phyloP scores from a whole-genome alignment of 176 grass and related monocot genomes.

The Themeda triandra region DNA sequence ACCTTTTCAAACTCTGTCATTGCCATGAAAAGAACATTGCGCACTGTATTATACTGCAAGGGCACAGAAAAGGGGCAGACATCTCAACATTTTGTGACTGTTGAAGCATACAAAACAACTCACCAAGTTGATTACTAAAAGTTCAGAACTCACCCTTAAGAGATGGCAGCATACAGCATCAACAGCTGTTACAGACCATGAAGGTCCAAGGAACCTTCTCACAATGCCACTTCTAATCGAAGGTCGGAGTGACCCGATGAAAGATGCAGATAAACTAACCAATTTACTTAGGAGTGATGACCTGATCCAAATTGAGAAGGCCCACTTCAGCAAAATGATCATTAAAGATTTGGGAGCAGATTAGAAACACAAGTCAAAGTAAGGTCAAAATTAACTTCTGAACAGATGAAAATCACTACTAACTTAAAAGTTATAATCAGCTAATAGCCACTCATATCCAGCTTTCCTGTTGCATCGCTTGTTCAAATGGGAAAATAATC shows the following conservation, averaged over 20 bases:
- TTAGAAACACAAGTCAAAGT: neutral
- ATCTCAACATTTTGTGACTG: constrained; percentile 5
- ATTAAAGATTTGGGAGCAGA: neutral
- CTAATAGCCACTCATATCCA: neutral
- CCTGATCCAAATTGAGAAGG: constrained; percentile 42
- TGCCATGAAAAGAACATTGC: constrained; percentile 91
- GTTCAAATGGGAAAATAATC: neutral
- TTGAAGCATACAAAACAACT: constrained; percentile 3
- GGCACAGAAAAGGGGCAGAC: constrained; percentile 12
- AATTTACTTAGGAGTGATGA: constrained; percentile 69
- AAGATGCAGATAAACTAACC: constrained; percentile 61
- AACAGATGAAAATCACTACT: neutral
- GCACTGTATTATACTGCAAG: constrained; percentile 88
- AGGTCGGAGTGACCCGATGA: constrained; percentile 57
- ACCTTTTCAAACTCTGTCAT: constrained; percentile 93
- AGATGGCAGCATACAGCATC: constrained; percentile 72
- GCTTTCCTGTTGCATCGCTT: neutral
- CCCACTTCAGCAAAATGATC: neutral
- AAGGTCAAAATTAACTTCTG: neutral
- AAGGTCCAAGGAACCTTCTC: constrained; percentile 65
- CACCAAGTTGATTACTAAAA: neutral
- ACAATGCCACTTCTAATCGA: constrained; percentile 45
- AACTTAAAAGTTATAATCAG: neutral
- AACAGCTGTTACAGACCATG: constrained; percentile 73
- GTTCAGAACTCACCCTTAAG: constrained; percentile 50